Evolutionary conservation across 169 alveolate genomes (phyloP).

Genomic region (Plasmodium malariae): DNA sequence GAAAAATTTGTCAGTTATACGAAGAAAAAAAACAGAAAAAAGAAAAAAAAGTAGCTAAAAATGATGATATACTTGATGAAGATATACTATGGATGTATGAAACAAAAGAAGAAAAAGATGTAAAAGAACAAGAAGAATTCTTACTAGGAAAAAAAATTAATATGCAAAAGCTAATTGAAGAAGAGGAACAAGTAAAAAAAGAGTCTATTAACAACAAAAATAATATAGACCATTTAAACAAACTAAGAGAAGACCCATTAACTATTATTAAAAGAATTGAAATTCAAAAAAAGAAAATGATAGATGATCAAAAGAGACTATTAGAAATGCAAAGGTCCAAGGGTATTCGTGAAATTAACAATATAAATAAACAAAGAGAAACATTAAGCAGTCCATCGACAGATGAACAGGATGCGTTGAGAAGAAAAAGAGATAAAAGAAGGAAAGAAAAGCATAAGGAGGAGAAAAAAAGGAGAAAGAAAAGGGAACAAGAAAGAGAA

Average conservation of each 20-base stretch:
- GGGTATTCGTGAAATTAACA: slow-evolving; percentile 8
- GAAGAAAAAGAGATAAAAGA: not conserved
- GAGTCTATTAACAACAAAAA: slow-evolving; percentile 22
- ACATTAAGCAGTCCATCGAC: not conserved
- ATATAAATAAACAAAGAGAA: not conserved
- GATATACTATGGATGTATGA: slow-evolving; percentile 76
- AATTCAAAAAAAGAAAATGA: slow-evolving; percentile 43
- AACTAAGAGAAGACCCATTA: slow-evolving; percentile 74
- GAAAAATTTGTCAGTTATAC: slow-evolving; percentile 67
- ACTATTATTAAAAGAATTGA: slow-evolving; percentile 69
- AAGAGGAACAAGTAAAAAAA: slow-evolving; percentile 54
- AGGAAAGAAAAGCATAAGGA: not conserved
- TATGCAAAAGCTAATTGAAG: slow-evolving; percentile 64
- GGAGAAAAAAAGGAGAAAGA: slow-evolving; percentile 16
- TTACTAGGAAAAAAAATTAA: slow-evolving; percentile 69
- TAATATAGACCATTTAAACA: slow-evolving; percentile 57
- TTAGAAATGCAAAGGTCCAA: slow-evolving; percentile 28
- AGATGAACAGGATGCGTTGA: not conserved
- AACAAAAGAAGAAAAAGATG: slow-evolving; percentile 72
- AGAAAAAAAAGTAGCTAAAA: slow-evolving; percentile 37
- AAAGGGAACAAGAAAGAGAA: not conserved
- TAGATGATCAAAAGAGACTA: slow-evolving; percentile 55
- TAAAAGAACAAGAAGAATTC: slow-evolving; percentile 72
- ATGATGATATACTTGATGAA: slow-evolving; percentile 54
- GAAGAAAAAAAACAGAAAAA: slow-evolving; percentile 49